Base-by-base conservation (phyloP, 257 asterid genomes). In the Henckelia pumila region DNA sequence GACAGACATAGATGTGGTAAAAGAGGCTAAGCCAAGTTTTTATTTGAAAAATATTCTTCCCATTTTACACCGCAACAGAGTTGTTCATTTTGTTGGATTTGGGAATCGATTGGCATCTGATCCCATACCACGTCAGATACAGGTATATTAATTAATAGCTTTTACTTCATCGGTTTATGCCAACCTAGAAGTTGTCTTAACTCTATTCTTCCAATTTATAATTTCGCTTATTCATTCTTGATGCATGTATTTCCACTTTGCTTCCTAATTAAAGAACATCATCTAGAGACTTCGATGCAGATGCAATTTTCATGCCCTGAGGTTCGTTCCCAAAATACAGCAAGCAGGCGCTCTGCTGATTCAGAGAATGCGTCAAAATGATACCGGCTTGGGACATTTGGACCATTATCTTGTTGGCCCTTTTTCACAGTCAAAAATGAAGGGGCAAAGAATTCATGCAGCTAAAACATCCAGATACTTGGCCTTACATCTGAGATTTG, bases 241-340 rank as follows among this genome's bases (percentile, higher is more conserved):
- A 56, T 64, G 63, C 58, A 61, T 66, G 66, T 58, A 29, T 59
- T 78, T 76, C 70, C 52, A 73, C 76, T 73, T 77, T 78, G 76
- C 80, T 82, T 81, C 95, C 95, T 90, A 84, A 94, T 82, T 82
- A 70, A 71, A 79, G 86, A 77, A 80, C 88, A 83, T 85, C 95
- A 83, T 88, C 91, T 87, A 94, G 99, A 91, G 83, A 78, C 97
- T 94, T 76, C 97, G 99, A 79, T 94, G 99, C 97, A 88, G 97
- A 87, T 94, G 97, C 81, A 91, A 94, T 81, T 94, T 91, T 77
- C 95, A 87, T 73, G 93, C 96, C 4, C 87, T 94, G 83, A 89
- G 85, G 80, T 94, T 94, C 76, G 86, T 84, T 71, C 97, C 99
- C 50, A 91, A 85, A 78, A 84, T 91, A 76, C 90, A 88, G 88